Evolutionary conservation across 805 yeast genomes (phyloP).

Genomic region (Jamesozyma gamospora): DNA sequence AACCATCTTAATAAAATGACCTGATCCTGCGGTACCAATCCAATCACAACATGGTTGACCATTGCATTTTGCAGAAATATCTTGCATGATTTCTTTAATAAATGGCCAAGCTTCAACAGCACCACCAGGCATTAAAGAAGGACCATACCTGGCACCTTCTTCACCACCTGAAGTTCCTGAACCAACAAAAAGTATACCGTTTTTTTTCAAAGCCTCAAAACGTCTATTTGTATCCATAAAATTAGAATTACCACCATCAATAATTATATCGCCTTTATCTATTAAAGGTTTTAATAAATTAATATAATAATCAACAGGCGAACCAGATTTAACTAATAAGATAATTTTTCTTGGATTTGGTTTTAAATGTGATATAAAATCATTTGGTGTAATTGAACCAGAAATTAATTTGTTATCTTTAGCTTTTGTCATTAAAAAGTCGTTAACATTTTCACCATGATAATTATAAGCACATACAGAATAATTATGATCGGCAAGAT

Average conservation of each 20-base stretch:
- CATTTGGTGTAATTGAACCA: slow-evolving; percentile 90
- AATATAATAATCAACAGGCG: slow-evolving; percentile 87
- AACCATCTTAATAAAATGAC: slow-evolving; percentile 98
- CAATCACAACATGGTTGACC: slow-evolving; percentile 99
- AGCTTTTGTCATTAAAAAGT: slow-evolving; percentile 87
- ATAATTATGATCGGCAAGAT: slow-evolving; percentile 98
- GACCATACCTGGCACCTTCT: slow-evolving; percentile 99
- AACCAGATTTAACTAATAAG: slow-evolving; percentile 91
- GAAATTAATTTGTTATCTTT: slow-evolving; percentile 84
- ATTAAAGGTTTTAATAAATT: slow-evolving; percentile 79
- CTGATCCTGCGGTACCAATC: slow-evolving; percentile 99
- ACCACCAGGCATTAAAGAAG: slow-evolving; percentile 99
- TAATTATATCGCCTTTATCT: slow-evolving; percentile 95
- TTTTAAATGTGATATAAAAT: slow-evolving; percentile 79
- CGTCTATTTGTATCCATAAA: slow-evolving; percentile 98
- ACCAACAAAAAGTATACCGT: slow-evolving; percentile 90
- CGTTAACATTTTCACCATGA: slow-evolving; percentile 67
- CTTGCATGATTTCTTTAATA: slow-evolving; percentile 92
- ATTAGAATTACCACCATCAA: slow-evolving; percentile 99
- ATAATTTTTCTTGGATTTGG: slow-evolving; percentile 88
- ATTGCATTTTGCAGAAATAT: slow-evolving; percentile 89
- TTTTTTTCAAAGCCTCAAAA: slow-evolving; percentile 72
- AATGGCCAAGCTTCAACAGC: slow-evolving; percentile 97
- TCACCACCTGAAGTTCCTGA: slow-evolving; percentile 99
- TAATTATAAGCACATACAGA: slow-evolving; percentile 93